phyloP scores from a whole-genome alignment of 2,329 filamentous ascomycete genomes.

The Neofusicoccum ribis region DNA sequence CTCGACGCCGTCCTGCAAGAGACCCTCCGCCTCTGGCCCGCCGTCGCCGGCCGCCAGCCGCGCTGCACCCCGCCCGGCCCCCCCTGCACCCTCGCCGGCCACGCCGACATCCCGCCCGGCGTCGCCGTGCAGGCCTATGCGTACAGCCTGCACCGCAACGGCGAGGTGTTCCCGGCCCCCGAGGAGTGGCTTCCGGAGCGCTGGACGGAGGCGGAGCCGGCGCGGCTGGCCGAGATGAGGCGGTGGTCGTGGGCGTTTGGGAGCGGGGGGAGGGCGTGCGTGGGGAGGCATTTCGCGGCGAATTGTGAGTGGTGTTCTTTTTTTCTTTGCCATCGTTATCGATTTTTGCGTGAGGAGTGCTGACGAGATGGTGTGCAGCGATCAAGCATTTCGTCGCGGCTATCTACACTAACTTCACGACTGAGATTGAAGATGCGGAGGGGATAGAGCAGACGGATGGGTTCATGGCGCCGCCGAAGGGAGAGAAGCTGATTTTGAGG shows the following conservation, averaged over 20 bases:
- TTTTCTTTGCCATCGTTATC: too few relatives aligned
- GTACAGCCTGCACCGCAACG: slow-evolving; percentile 48
- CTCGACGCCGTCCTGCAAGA: slow-evolving; percentile 62
- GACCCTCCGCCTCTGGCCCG: slow-evolving; percentile 61
- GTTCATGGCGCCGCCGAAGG: slow-evolving; percentile 41
- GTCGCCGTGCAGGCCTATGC: slow-evolving; percentile 50
- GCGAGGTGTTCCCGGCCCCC: slow-evolving; percentile 46
- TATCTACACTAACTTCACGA: slow-evolving; percentile 64
- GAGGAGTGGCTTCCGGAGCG: slow-evolving; percentile 41
- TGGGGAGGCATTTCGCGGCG: slow-evolving; percentile 50
- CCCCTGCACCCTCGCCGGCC: slow-evolving; percentile 36
- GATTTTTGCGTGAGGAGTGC: not conserved
- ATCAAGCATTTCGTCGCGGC: slow-evolving; percentile 71
- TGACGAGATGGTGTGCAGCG: slow-evolving; percentile 46
- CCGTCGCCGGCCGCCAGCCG: slow-evolving; percentile 64
- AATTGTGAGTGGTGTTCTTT: slow-evolving; percentile 39
- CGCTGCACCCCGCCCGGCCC: slow-evolving; percentile 45
- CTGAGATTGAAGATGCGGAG: slow-evolving; percentile 33
- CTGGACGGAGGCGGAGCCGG: slow-evolving; percentile 36
- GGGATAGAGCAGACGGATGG: slow-evolving; percentile 40
- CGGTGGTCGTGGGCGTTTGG: slow-evolving; percentile 52
- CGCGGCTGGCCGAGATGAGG: slow-evolving; percentile 43
- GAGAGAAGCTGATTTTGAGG: slow-evolving; percentile 26
- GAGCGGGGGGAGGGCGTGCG: slow-evolving; percentile 44
- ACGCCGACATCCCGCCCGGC: slow-evolving; percentile 40